Evolutionary conservation across 2,329 filamentous ascomycete genomes (phyloP).

Genomic region (Aspergillus fischeri): DNA sequence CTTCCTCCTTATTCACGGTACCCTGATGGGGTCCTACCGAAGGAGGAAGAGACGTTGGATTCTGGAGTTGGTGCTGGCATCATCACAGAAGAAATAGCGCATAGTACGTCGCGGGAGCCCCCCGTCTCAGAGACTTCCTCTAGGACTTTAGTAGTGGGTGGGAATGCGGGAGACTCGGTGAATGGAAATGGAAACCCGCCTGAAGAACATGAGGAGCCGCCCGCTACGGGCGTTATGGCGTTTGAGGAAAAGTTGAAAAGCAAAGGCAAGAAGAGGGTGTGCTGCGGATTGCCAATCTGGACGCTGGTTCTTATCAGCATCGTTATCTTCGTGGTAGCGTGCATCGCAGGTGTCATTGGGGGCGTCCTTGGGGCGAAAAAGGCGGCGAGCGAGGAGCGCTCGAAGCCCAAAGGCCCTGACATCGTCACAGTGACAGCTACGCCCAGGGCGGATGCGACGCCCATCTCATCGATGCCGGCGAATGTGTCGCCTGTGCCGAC

Average conservation of each 20-base stretch:
- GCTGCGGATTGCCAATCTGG: slow-evolving; percentile 52
- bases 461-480: slow-evolving; percentile 44
- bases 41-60: slow-evolving; percentile 45
- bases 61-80: slow-evolving; percentile 28
- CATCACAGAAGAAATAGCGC: slow-evolving; percentile 49
- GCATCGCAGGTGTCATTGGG: slow-evolving; percentile 53
- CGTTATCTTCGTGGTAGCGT: slow-evolving; percentile 46
- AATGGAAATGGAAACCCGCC: slow-evolving; percentile 15
- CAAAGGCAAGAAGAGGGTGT: slow-evolving; percentile 40
- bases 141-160: slow-evolving; percentile 20
- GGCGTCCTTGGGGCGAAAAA: slow-evolving; percentile 47
- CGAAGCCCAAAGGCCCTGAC: slow-evolving; percentile 20
- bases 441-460: slow-evolving; percentile 48
- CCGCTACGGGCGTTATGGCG: slow-evolving; percentile 35
- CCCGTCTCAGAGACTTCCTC: slow-evolving; percentile 32
- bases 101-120: slow-evolving; percentile 33
- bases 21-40: slow-evolving; percentile 66
- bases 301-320: slow-evolving; percentile 45
- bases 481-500: slow-evolving; percentile 46
- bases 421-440: slow-evolving; percentile 48
- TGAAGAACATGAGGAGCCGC: slow-evolving; percentile 15
- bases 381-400: slow-evolving; percentile 26
- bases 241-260: slow-evolving; percentile 44
- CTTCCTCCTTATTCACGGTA: slow-evolving; percentile 88
- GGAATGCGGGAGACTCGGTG: slow-evolving; percentile 4